Evolutionary conservation across 2,329 filamentous ascomycete species (phyloP), one percentile per base, ranked within the genome.

Genomic region (Fusarium chlamydosporum): DNA sequence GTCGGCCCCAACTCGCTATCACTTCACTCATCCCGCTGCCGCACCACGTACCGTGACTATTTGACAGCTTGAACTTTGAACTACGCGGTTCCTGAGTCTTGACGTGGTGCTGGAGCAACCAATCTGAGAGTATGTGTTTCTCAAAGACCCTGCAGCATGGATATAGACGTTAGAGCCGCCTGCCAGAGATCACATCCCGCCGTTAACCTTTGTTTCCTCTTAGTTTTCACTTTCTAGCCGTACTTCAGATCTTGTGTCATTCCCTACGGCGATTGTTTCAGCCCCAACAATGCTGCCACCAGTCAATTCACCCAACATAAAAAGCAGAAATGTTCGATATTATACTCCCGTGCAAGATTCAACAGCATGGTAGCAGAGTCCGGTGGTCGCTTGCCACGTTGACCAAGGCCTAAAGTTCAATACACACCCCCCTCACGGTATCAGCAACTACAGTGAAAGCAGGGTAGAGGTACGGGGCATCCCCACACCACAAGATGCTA

Each of bases 311-410:
- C 50, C 40, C 35, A 45, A 46, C 23, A 45, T 34, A 38, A 46
- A 47, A 40, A 55, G 34, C 42, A 56, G 42, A 34, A 43, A 40
- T 29, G 41, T 56, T 47, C 37, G 15, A 47, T 40, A 61, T 48
- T 15, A 42, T 35, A 45, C 31, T 29, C 41, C 33, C 38, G 43
- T 42, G 18, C 37, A 38, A 40, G 52, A 51, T 48, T 58, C 59
- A 42, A 51, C 53, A 55, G 40, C 41, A 70, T 62, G 40, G 56
- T 35, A 54, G 26, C 38, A 43, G 48, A 63, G 51, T 57, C 72
- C 60, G 63, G 52, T 74, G 68, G 65, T 65, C 71, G 71, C 56
- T 72, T 77, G 77, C 76, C 77, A 79, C 76, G 76, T 79, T 77
- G 75, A 76, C 74, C 58, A 61, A 65, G 62, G 65, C 62, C 72